Conservation (phyloP, 306 rosid genomes). For the Inga leiocalycina region DNA sequence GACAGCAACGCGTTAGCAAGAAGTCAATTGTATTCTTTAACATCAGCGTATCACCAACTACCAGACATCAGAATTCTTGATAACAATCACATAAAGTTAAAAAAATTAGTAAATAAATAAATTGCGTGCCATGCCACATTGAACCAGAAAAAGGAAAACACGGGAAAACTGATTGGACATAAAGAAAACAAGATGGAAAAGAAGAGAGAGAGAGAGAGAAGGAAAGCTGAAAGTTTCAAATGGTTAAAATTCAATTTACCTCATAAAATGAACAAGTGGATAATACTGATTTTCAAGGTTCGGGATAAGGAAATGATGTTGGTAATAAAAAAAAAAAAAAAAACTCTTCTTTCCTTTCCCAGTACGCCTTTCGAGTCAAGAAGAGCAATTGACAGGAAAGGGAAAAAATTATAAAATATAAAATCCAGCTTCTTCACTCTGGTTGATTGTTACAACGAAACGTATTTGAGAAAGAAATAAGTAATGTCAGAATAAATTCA, state of each 20-base stretch:
- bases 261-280: background rate
- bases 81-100: background rate
- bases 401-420: background rate
- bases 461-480: background rate
- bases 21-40: constrained; percentile 1
- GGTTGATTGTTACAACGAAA: background rate
- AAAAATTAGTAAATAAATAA: background rate
- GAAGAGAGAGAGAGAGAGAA: background rate
- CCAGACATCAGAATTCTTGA: background rate
- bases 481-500: background rate
- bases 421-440: background rate
- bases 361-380: background rate
- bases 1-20: constrained; percentile 1
- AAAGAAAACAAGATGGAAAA: background rate
- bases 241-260: background rate
- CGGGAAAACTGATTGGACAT: constrained; percentile 12
- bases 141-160: constrained; percentile 27
- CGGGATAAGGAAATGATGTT: background rate
- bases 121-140: background rate
- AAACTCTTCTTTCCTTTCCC: background rate
- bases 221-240: background rate
- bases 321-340: background rate
- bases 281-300: background rate
- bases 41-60: background rate
- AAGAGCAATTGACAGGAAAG: background rate